Evolutionary conservation across 2,329 filamentous ascomycete genomes (phyloP), one percentile per base, ranked within the genome.

Genomic region (Calonectria leucothoes): DNA sequence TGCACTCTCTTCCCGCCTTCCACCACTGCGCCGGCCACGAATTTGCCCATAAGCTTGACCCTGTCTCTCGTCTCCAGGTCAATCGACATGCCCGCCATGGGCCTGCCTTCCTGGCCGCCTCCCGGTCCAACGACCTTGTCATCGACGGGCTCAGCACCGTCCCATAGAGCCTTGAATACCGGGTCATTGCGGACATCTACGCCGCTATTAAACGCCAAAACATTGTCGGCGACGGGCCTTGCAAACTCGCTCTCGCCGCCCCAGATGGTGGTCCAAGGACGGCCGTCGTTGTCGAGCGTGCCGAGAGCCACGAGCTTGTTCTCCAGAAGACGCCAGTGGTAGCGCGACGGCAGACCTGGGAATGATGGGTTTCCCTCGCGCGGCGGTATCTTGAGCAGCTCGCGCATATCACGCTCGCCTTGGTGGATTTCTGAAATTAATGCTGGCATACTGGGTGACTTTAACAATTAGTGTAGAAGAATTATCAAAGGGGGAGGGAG

Each of bases 231-330:
- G 0, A 96, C 84, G 0, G 91, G 89, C 61, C 89, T 87, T 0
- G 91, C 91, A 77, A 96, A 94, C 0, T 93, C 94, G 1, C 89
- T 83, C 71, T 92, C 87, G 20, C 95, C 95, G n/a, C 94, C 94
- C 91, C 93, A 94, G 10, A 97, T 75, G 0, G 93, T 93, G 20
- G 93, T 93, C 95, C 95, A 97, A 1, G 94, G 94, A 25, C 90
- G 86, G 2, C 89, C 89, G 25, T 91, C 80, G 3, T 85, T 83
- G 79, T 97, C 94, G 1, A 96, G 84, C 0, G 94, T 91, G 1
- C 95, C 95, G 23, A 97, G 84, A 0, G 94, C 94, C 17, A 97
- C 86, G 10, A 97, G 86, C 0, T 0, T 91, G 92, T 20, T 85
- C 84, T 65, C 89, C 87, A 4, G 14, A 25, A 95, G 87, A 74